Percentiles rank a stretch among this genome's conserved stretches.
Evolutionary conservation across 164 flowering plant species (phyloP).

Genomic region (Houttuynia cordata): DNA sequence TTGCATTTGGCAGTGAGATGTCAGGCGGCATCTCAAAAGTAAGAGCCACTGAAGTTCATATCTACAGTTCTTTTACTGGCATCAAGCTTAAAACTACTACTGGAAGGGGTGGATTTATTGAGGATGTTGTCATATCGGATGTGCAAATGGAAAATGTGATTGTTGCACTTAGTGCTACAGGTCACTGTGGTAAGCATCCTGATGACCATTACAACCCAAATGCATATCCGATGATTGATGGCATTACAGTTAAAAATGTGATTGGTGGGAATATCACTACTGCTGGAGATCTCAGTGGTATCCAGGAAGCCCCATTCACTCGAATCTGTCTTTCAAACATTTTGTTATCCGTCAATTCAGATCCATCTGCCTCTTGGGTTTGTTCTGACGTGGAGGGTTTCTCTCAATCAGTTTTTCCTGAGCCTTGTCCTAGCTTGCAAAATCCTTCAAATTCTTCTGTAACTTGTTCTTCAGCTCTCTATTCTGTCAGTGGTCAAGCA

Average conservation of each 20-base stretch:
- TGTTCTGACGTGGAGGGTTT: constrained; percentile 47
- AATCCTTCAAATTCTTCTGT: constrained; percentile 19
- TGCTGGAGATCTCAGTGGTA: constrained; percentile 52
- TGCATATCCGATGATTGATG: constrained; percentile 37
- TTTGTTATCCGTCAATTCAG: constrained; percentile 26
- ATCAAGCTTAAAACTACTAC: constrained; percentile 34
- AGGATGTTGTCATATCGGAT: constrained; percentile 30
- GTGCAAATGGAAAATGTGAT: constrained; percentile 30
- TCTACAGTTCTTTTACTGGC: constrained; percentile 32
- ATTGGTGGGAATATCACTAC: constrained; percentile 33
- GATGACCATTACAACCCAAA: constrained; percentile 45
- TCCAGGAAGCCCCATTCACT: constrained; percentile 45
- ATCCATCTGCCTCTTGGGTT: constrained; percentile 35
- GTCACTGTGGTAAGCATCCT: constrained; percentile 38
- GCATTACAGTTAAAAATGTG: constrained; percentile 35
- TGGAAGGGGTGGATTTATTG: constrained; percentile 57
- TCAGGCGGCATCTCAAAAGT: constrained; percentile 65
- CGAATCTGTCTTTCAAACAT: constrained; percentile 47
- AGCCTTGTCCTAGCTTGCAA: constrained; percentile 31
- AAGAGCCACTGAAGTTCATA: constrained; percentile 22
- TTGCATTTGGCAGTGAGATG: constrained; percentile 69
- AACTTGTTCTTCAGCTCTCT: constrained; percentile 17
- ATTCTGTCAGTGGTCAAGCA: constrained; percentile 6
- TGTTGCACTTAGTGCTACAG: constrained; percentile 31
- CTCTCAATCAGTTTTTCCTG: constrained; percentile 31